phyloP scores from a whole-genome alignment of 208 protist genomes.

The Blastocrithidia nonstop region DNA sequence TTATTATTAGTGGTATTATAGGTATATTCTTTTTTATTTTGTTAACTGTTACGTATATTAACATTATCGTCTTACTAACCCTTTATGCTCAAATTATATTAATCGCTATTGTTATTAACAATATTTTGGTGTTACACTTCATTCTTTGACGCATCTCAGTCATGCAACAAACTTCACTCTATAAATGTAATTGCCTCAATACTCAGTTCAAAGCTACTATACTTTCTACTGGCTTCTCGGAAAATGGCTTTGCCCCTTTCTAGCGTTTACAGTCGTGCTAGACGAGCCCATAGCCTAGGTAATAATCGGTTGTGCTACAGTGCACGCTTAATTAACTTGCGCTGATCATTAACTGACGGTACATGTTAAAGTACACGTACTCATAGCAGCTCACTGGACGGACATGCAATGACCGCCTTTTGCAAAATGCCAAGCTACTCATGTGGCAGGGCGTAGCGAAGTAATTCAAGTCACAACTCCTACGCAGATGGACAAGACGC shows the following conservation, averaged over 20 bases:
- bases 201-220: constrained; percentile 46
- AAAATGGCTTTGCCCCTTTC: constrained; percentile 54
- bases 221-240: constrained; percentile 27
- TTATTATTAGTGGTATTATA: no score
- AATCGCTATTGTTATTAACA: background rate
- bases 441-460: constrained; percentile 27
- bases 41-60: background rate
- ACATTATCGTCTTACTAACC: background rate
- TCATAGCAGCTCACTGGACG: constrained; percentile 56
- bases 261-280: constrained; percentile 37
- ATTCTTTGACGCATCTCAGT: constrained; percentile 9
- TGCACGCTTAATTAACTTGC: constrained; percentile 33
- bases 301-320: constrained; percentile 42
- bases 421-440: constrained; percentile 38
- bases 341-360: constrained; percentile 26
- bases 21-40: no score
- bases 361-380: constrained; percentile 34
- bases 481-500: constrained; percentile 30
- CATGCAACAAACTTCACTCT: constrained; percentile 26
- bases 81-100: background rate
- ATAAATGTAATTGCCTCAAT: constrained; percentile 69
- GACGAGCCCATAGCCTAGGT: constrained; percentile 46
- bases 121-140: no score
- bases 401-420: constrained; percentile 52
- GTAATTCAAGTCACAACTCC: constrained; percentile 44